A percentile compares a stretch with the other conserved stretches of the same genome.
Conservation (phyloP, 441 rosid species). For the Theobroma grandiflorum region DNA sequence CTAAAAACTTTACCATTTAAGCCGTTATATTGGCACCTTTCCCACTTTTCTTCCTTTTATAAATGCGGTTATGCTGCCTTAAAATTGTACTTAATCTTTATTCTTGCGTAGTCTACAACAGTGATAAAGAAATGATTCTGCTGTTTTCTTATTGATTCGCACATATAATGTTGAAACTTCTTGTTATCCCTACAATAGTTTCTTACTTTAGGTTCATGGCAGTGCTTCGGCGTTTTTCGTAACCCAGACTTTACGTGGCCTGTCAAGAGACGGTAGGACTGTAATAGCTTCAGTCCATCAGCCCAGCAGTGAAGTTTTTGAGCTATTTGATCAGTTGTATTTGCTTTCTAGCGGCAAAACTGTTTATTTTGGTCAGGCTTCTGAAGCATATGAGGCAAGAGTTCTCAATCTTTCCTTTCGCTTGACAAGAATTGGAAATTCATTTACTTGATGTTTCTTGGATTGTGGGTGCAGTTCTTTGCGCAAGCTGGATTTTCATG, state of each 20-base stretch:
- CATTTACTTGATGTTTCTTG: conserved; percentile 11
- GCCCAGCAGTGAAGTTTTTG: conserved; percentile 96
- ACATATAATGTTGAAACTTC: neutral
- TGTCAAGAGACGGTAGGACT: conserved; percentile 93
- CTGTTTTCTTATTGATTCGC: neutral
- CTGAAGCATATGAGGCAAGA: conserved; percentile 89
- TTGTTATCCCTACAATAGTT: neutral
- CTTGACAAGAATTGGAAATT: neutral
- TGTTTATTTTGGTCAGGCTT: conserved; percentile 85
- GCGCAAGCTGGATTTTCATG: conserved; percentile 89
- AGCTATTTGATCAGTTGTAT: conserved; percentile 85
- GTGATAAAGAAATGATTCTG: neutral
- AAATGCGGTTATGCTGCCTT: neutral
- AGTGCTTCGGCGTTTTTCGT: conserved; percentile 98
- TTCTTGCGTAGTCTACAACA: neutral
- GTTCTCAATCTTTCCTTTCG: neutral
- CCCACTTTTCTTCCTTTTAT: neutral
- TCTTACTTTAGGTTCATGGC: conserved; percentile 27
- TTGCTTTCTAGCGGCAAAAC: conserved; percentile 96
- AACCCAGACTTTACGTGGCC: conserved; percentile 84
- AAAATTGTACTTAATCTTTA: neutral
- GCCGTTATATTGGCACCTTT: neutral
- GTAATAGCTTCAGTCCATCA: conserved; percentile 95
- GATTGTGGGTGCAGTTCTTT: conserved; percentile 65
- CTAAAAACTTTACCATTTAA: neutral